Evolutionary conservation across 352 stramenopile genomes (phyloP), one percentile per base, ranked within the genome.

Genomic region (Nannochloropsis limnetica): DNA sequence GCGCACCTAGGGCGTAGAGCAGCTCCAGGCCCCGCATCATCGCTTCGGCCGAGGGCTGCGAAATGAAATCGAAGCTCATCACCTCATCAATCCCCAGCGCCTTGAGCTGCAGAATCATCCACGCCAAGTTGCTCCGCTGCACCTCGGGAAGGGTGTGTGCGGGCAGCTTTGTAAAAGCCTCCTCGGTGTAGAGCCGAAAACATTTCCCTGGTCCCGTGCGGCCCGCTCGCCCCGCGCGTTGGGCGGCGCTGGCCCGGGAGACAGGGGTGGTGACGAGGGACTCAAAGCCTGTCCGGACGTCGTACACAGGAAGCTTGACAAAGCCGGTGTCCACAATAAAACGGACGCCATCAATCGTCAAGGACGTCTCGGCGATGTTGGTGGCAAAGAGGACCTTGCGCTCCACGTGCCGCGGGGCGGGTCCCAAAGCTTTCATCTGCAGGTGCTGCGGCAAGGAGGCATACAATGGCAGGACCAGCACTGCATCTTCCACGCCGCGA

Each of bases 11-110:
- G 0, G 92, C 93, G 81, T 98, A 98, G 2, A 99, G 89, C n/a
- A 93, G 94, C 86, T 99, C 95, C 44, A 99, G 92, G 9, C 96
- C 95, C 81, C 93, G 94, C 68, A 87, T 92, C 20, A 99, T 88
- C 31, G 96, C 97, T 82, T 98, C 93, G 54, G 98, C 90, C 22
- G 96, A 94, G 3, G 97, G 97, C 23, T 96, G 96, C 86, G 99
- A 96, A 94, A 99, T 99, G 82, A 99, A 99, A 87, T 99, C 96
- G 88, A 99, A 99, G 25, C 90, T 89, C 80, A 99, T 89, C 17
- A 99, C 88, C 86, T 99, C 96, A 84, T 99, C 98, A 85, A 99
- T 99, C 45, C 96, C 95, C 96, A 99, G 99, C 0, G 96, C 96
- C 88, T 99, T 99, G 5, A 99, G 88, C 87, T 99, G 95, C 69